Conservation (phyloP, 1,284 basidiomycete species). For the Kalmanozyma brasiliensis region DNA sequence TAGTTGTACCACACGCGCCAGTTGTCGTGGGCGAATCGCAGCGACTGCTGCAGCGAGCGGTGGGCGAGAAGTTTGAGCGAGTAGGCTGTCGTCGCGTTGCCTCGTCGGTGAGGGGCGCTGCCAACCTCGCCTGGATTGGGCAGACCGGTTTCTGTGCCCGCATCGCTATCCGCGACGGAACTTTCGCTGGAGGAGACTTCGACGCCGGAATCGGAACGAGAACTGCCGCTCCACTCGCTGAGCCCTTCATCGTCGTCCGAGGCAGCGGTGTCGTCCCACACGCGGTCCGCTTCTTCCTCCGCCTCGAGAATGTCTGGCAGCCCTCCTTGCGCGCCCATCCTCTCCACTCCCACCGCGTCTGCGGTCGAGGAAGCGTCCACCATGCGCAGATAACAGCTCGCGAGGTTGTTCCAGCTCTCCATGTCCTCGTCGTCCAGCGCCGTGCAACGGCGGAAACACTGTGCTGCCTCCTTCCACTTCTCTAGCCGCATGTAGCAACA, state of each 20-base stretch:
- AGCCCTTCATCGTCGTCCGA: conserved; percentile 15
- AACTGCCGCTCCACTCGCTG: conserved; percentile 51
- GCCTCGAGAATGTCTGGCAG: conserved; percentile 48
- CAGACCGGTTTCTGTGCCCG: conserved; percentile 35
- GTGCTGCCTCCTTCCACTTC: conserved; percentile 78
- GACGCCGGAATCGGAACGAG: conserved; percentile 41
- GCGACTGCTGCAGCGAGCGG: conserved; percentile 89
- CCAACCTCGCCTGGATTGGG: conserved; percentile 22
- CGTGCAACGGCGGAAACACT: conserved; percentile 86
- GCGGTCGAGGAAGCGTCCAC: conserved; percentile 40
- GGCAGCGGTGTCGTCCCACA: conserved; percentile 23
- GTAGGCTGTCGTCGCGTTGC: conserved; percentile 63
- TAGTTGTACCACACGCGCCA: conserved; percentile 99
- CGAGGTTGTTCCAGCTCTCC: conserved; percentile 98
- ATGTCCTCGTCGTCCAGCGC: conserved; percentile 93
- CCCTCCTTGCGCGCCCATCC: conserved; percentile 30
- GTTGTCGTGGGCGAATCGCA: conserved; percentile 85
- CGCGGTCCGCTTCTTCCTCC: conserved; percentile 44
- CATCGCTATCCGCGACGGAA: conserved; percentile 34
- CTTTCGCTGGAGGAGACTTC: conserved; percentile 41
- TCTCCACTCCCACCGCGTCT: conserved; percentile 38
- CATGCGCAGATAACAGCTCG: conserved; percentile 82
- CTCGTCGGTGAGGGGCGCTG: not conserved
- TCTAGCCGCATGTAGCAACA: conserved; percentile 85
- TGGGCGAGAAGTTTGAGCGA: conserved; percentile 86